Evolutionary conservation across 148 eudicot genomes (phyloP).

Genomic region (Pharnaceum exiguum): DNA sequence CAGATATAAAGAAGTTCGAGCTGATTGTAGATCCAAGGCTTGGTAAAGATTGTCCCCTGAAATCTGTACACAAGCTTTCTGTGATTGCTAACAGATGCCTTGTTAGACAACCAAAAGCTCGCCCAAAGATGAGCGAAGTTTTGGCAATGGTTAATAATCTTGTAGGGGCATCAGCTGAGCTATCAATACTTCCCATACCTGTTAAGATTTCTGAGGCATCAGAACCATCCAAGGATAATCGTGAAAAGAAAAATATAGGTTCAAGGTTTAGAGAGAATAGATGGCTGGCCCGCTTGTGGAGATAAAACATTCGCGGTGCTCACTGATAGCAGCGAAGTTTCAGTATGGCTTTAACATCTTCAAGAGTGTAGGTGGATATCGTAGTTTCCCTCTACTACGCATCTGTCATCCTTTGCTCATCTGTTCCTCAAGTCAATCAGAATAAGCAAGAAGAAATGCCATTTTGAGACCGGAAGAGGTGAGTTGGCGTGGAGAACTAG

Average conservation of each 20-base stretch:
- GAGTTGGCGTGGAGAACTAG: too few relatives aligned
- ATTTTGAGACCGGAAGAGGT: too few relatives aligned
- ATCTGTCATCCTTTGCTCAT: too few relatives aligned
- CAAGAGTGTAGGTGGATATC: not conserved
- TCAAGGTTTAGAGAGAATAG: slow-evolving; percentile 25
- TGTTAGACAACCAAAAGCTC: slow-evolving; percentile 48
- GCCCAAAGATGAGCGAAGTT: slow-evolving; percentile 94
- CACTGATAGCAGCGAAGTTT: slow-evolving; percentile 10
- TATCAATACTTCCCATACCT: slow-evolving; percentile 29
- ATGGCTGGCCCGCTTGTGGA: slow-evolving; percentile 47
- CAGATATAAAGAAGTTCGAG: slow-evolving; percentile 65
- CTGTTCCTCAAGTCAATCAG: too few relatives aligned
- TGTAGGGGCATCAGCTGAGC: slow-evolving; percentile 35
- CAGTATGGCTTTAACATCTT: not conserved
- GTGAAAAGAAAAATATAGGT: slow-evolving; percentile 30
- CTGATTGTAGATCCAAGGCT: slow-evolving; percentile 78
- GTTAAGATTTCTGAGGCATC: slow-evolving; percentile 13
- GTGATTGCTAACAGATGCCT: slow-evolving; percentile 78
- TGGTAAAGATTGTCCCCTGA: slow-evolving; percentile 41
- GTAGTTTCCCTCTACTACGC: too few relatives aligned
- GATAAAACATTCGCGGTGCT: slow-evolving; percentile 28
- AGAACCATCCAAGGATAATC: slow-evolving; percentile 22
- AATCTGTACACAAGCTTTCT: slow-evolving; percentile 65
- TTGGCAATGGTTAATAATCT: slow-evolving; percentile 60
- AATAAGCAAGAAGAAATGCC: too few relatives aligned